Percentiles rank a stretch among this genome's conserved stretches.
These are phyloP conservation scores for Xylaria grammica DNA, from an alignment of 495 filamentous ascomycete species.

Conservation along the genomic window DNA sequence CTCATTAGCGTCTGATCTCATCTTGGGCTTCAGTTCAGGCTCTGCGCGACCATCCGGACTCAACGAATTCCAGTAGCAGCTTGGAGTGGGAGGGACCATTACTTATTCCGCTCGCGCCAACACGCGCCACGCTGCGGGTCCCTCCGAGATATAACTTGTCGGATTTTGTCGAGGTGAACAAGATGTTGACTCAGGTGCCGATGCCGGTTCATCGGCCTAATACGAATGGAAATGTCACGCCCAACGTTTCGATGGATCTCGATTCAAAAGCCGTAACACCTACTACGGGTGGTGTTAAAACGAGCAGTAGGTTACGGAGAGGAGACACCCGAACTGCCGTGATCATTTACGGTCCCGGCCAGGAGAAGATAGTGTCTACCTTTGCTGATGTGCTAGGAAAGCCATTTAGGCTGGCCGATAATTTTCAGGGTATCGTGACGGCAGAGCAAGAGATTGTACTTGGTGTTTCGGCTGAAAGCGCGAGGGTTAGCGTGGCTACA, in stretches of 20 bases:
- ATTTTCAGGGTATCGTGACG: slow-evolving; percentile 55
- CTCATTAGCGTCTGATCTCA: slow-evolving; percentile 6
- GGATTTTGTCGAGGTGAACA: slow-evolving; percentile 20
- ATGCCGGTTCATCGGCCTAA: slow-evolving; percentile 40
- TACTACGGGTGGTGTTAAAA: slow-evolving; percentile 33
- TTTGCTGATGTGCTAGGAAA: slow-evolving; percentile 74
- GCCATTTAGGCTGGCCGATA: slow-evolving; percentile 60
- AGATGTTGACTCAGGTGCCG: slow-evolving; percentile 44
- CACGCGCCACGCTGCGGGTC: slow-evolving; percentile 14
- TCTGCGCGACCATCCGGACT: background rate
- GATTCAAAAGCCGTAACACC: slow-evolving; percentile 28
- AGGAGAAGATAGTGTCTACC: slow-evolving; percentile 68
- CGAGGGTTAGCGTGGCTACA: slow-evolving; percentile 56
- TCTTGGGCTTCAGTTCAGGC: slow-evolving; percentile 8
- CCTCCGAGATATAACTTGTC: slow-evolving; percentile 3
- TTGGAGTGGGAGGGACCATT: slow-evolving; percentile 7
- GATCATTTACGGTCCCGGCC: slow-evolving; percentile 64
- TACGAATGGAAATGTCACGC: slow-evolving; percentile 30
- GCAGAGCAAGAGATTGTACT: slow-evolving; percentile 61
- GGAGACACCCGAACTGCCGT: slow-evolving; percentile 62
- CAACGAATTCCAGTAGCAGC: background rate
- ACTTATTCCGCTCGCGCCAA: slow-evolving; percentile 14
- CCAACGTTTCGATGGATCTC: slow-evolving; percentile 38
- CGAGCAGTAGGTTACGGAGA: slow-evolving; percentile 43
- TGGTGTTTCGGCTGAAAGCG: slow-evolving; percentile 59